Evolutionary conservation across 768 basidiomycete genomes (phyloP).

Genomic region (Amyloporia xantha): DNA sequence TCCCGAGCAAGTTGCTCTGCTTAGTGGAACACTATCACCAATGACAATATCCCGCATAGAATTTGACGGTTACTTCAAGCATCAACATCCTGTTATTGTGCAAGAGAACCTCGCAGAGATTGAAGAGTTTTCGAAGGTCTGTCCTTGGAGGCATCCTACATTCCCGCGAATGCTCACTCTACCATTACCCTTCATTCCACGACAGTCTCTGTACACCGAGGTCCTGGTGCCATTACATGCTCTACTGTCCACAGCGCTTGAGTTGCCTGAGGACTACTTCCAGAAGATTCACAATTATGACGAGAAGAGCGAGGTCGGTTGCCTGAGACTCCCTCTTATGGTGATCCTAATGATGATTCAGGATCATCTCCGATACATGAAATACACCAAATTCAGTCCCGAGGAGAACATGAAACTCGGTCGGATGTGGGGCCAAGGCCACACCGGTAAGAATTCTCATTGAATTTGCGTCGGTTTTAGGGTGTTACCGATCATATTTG

Average conservation of each 20-base stretch:
- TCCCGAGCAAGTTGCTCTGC: slow-evolving; percentile 28
- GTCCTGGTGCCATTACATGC: slow-evolving; percentile 41
- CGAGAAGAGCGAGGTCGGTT: slow-evolving; percentile 35
- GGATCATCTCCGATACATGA: slow-evolving; percentile 50
- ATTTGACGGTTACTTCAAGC: slow-evolving; percentile 39
- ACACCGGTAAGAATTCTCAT: slow-evolving; percentile 27
- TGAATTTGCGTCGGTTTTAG: no score
- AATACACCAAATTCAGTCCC: slow-evolving; percentile 38
- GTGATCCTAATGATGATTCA: slow-evolving; percentile 1
- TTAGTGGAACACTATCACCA: background rate
- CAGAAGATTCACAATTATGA: slow-evolving; percentile 39
- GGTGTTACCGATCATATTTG: no score
- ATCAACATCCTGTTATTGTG: slow-evolving; percentile 35
- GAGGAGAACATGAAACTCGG: slow-evolving; percentile 34
- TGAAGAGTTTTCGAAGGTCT: slow-evolving; percentile 36
- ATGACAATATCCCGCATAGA: slow-evolving; percentile 24
- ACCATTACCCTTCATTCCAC: no score
- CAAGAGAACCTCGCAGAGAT: slow-evolving; percentile 35
- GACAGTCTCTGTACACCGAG: slow-evolving; percentile 35
- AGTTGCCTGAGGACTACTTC: slow-evolving; percentile 46
- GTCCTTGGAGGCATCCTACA: slow-evolving; percentile 4
- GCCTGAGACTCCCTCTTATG: background rate
- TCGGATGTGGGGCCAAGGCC: slow-evolving; percentile 33
- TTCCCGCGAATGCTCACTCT: no score
- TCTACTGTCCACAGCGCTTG: slow-evolving; percentile 44